These are phyloP conservation scores for Aspergillus chevalieri DNA, from an alignment of 2,329 filamentous ascomycete species.

Conservation along the genomic window DNA sequence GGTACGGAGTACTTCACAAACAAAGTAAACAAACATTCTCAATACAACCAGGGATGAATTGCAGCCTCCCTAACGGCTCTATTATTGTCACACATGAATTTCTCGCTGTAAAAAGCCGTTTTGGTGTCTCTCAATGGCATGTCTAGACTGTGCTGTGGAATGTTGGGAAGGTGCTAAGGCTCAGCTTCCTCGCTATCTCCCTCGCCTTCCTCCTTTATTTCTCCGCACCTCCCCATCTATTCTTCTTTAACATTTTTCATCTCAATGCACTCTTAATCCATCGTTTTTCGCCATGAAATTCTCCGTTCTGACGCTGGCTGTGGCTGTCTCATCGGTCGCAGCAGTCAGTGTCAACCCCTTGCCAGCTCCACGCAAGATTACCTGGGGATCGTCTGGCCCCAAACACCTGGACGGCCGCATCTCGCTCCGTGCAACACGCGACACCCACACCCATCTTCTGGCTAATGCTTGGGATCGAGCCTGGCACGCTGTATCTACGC, in stretches of 20 bases:
- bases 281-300: conserved; percentile 18
- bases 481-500: conserved; percentile 40
- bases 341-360: conserved; percentile 51
- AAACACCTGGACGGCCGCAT: conserved; percentile 37
- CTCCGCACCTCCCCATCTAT: neutral
- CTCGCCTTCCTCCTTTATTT: conserved; percentile 1
- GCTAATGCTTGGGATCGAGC: conserved; percentile 47
- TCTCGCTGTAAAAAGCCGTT: too few relatives aligned
- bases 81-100: too few relatives aligned
- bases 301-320: conserved; percentile 19
- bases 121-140: neutral
- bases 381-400: conserved; percentile 49
- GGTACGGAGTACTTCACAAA: too few relatives aligned
- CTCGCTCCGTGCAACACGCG: conserved; percentile 32
- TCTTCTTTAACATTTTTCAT: neutral
- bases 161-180: neutral
- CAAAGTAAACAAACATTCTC: neutral
- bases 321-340: conserved; percentile 32
- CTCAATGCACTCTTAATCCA: conserved; percentile 4
- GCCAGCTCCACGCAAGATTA: conserved; percentile 48
- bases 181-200: neutral
- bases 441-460: conserved; percentile 28
- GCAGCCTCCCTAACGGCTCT: too few relatives aligned
- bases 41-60: neutral
- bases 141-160: neutral